phyloP scores from a whole-genome alignment of 1,139 yeast genomes.

The Yamadazyma triangularis region DNA sequence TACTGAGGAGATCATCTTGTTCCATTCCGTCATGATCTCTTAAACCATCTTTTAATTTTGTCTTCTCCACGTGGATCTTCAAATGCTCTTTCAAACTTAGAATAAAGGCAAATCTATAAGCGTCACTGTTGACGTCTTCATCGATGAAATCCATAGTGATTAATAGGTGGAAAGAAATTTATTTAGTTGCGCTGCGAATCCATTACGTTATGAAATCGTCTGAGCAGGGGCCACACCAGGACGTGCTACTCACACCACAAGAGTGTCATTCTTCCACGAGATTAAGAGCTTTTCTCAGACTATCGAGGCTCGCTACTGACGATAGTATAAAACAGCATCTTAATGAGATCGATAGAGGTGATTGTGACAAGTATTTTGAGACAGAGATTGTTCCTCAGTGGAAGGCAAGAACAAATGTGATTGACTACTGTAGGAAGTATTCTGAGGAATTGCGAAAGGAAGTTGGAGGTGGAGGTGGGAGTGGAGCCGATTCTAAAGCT shows the following conservation, averaged over 20 bases:
- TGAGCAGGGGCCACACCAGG: too few species aligned
- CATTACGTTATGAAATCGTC: too few species aligned
- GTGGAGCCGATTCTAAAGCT: slow-evolving; percentile 3
- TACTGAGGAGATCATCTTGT: neutral
- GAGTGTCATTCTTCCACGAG: slow-evolving; percentile 31
- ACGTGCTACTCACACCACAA: too few species aligned
- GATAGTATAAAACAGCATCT: slow-evolving; percentile 37
- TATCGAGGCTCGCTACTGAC: slow-evolving; percentile 36
- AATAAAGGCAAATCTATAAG: slow-evolving; percentile 13
- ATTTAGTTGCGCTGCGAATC: too few species aligned
- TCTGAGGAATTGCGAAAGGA: slow-evolving; percentile 19
- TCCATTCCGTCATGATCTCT: slow-evolving; percentile 4
- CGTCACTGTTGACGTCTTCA: slow-evolving; percentile 7
- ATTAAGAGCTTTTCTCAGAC: slow-evolving; percentile 33
- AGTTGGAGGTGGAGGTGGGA: slow-evolving; percentile 7
- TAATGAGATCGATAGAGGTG: slow-evolving; percentile 19
- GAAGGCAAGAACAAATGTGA: slow-evolving; percentile 25
- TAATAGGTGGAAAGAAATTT: too few species aligned
- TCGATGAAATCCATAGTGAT: slow-evolving; percentile 7
- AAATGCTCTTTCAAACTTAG: slow-evolving; percentile 11
- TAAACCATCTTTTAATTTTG: slow-evolving; percentile 4
- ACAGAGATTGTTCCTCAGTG: slow-evolving; percentile 33
- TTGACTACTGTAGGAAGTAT: slow-evolving; percentile 28
- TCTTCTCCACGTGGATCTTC: slow-evolving; percentile 6
- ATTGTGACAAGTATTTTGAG: slow-evolving; percentile 28